Evolutionary conservation across 176 grass and related monocot species (phyloP), one percentile per base, ranked within the genome.

Genomic region (Juncus inflexus): DNA sequence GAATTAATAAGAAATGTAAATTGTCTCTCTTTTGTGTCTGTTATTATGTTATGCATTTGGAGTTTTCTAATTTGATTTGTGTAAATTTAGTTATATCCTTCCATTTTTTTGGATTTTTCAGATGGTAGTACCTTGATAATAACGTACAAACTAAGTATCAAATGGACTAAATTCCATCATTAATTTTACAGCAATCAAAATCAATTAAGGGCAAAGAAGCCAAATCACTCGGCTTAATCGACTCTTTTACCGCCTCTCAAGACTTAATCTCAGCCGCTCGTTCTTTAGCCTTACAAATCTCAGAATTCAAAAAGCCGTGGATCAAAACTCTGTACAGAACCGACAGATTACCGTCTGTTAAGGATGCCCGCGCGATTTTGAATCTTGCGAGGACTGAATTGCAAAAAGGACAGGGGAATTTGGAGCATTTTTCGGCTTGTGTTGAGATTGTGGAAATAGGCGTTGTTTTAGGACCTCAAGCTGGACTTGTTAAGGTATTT

Each of bases 361-460:
- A 11, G 40, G 82, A 91, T 60, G 67, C 61, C 12, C 90, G 73
- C 55, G 19, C 83, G 56, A 77, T 89, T 63, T 64, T 91, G 5
- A 86, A 89, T 60, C 58, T 57, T 77, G 84, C 84, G 41, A 91
- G 92, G 80, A 51, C 64, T 78, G 53, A 91, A 73, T 65, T 74
- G 40, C 77, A 64, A 79, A 89, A 81, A 39, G 64, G 76, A 72
- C 49, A 76, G 77, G 16, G 79, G 49, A 81, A 79, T 77, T 35
- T 91, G 60, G 63, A 81, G 43, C 84, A 86, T 78, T 87, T 84
- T 3, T 67, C 79, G 62, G 74, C 83, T 75, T 91, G 87, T 77
- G 77, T 96, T 61, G 84, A 86, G 79, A 81, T 91, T 62, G 86
- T 96, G 35, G 84, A 96, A 83, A 79, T 83, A 51, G 92, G 92